Evolutionary conservation across 2,329 filamentous ascomycete species (phyloP), one percentile per base, ranked within the genome.

Genomic region (Phialophora tarda): DNA sequence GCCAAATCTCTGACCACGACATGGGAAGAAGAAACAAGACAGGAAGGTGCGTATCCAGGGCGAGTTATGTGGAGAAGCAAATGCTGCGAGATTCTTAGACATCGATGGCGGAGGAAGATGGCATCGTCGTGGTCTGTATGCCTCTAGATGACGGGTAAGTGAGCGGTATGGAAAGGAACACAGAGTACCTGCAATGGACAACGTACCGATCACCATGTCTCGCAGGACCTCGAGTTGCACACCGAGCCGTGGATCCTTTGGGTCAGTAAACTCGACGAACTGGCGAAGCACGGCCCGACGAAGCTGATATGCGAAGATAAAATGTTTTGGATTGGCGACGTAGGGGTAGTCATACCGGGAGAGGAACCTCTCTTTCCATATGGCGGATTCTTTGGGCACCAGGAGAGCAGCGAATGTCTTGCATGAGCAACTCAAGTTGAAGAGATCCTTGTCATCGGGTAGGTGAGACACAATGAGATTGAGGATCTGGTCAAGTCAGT

Each of bases 301-400:
- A 30, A 73, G 72, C 57, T 77, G 69, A 63, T 80, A 80, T 44
- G 79, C 78, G 0, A 63, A 30, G 30, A 71, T 73, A 28, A 79
- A 70, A 24, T 78, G 73, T 1, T 56, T 41, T 2, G 73, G 71
- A 7, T 58, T 48, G 44, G 65, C 67, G 12, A 73, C 64, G 0
- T 57, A 47, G 1, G 73, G 73, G 12, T 74, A 59, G 54, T 80
- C 78, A 58, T 78, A 81, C 32, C 67, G 59, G 4, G 73, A 70
- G 7, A 70, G 56, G 64, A 80, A 81, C 2, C 75, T 71, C 34
- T 55, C 32, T 23, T 75, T 69, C 79, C 78, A 81, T 28, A 80
- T 67, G 0, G 71, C 69, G 0, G 78, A 77, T 2, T 74, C 60
- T 1, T 70, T 51, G 0, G 73, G 73, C 7, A 77, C 63, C 17